A percentile compares a stretch with the other conserved stretches of the same genome.
Evolutionary conservation across 257 asterid genomes (phyloP).

Genomic region (Ocimum tenuiflorum): DNA sequence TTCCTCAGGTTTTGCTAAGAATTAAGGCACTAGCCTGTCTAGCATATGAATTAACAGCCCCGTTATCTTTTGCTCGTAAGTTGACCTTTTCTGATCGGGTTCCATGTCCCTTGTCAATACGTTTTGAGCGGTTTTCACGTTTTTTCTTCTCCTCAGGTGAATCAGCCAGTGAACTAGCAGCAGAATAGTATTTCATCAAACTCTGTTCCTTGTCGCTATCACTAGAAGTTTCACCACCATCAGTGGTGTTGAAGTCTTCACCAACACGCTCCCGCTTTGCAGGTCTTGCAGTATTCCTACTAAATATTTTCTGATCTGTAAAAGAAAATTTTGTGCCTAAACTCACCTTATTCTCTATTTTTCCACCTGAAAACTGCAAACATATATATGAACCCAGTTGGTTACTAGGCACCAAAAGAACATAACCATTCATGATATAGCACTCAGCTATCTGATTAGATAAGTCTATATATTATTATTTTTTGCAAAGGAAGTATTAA

Average conservation of each 20-base stretch:
- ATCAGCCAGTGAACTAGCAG: conserved; percentile 65
- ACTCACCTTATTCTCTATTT: conserved; percentile 49
- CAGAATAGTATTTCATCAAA: conserved; percentile 61
- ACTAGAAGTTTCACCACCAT: conserved; percentile 62
- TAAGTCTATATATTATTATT: neutral
- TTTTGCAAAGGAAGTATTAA: neutral
- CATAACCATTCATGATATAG: conserved; percentile 1
- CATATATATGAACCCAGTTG: conserved; percentile 3
- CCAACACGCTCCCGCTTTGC: conserved; percentile 78
- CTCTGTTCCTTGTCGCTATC: conserved; percentile 82
- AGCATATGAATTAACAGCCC: conserved; percentile 44
- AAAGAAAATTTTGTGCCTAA: conserved; percentile 42
- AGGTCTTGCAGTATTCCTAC: conserved; percentile 45
- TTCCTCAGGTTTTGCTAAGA: conserved; percentile 68
- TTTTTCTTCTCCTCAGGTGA: conserved; percentile 82
- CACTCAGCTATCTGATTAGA: neutral
- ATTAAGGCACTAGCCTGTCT: conserved; percentile 60
- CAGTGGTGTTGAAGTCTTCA: conserved; percentile 39
- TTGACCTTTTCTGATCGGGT: conserved; percentile 40
- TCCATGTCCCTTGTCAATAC: conserved; percentile 81
- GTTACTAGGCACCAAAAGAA: neutral
- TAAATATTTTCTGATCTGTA: conserved; percentile 44
- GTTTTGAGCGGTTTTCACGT: conserved; percentile 87
- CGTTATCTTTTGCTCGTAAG: conserved; percentile 37
- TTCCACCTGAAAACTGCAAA: conserved; percentile 64